Conservation (phyloP, 2,329 filamentous ascomycete genomes). For the Colletotrichum euphorbiae region DNA sequence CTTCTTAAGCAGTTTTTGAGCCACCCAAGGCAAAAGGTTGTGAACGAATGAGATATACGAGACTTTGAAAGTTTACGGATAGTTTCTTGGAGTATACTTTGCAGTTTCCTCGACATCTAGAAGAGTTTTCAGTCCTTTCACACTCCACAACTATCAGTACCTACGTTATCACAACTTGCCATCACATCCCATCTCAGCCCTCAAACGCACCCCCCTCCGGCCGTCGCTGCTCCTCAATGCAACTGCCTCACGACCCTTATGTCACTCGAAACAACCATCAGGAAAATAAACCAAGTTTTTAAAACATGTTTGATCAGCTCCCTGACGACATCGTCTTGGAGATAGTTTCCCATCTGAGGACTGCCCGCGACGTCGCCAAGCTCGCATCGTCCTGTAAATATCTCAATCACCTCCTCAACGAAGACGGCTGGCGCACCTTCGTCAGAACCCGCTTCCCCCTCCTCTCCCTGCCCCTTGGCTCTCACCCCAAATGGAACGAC, state of each 20-base stretch:
- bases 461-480: constrained; percentile 48
- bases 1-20: neutral
- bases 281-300: constrained; percentile 24
- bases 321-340: constrained; percentile 64
- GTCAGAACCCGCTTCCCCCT: constrained; percentile 58
- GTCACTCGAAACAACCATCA: constrained; percentile 23
- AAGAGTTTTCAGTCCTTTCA: constrained; percentile 23
- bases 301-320: constrained; percentile 52
- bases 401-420: constrained; percentile 52
- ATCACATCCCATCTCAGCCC: neutral
- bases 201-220: neutral
- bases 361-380: constrained; percentile 59
- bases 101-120: neutral
- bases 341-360: constrained; percentile 60
- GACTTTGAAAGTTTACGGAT: neutral
- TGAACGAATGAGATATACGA: constrained; percentile 7
- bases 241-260: constrained; percentile 2
- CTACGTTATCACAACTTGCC: neutral
- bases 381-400: constrained; percentile 54
- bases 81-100: neutral
- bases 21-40: neutral
- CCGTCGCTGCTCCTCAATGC: neutral
- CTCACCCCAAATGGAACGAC: constrained; percentile 48
- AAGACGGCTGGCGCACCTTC: constrained; percentile 64
- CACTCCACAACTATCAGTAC: neutral